These are phyloP conservation scores for Casaregolazyma suthepensis DNA, from an alignment of 1,139 yeast species.

Conservation along the genomic window DNA sequence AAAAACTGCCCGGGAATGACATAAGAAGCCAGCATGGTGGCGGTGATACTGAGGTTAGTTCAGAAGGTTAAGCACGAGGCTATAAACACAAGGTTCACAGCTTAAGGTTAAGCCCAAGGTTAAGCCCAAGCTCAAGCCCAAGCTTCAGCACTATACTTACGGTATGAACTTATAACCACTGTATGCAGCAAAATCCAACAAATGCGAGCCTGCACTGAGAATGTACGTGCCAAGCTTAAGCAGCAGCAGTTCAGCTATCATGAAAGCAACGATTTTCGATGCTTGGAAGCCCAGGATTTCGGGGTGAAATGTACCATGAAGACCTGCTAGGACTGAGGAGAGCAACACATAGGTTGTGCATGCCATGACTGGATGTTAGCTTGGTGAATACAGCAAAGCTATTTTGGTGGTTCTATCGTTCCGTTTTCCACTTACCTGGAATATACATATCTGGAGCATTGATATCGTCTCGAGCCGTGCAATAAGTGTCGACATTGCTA, in stretches of 20 bases:
- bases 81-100: no score
- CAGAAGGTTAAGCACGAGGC: no score
- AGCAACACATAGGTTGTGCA: constrained; percentile 79
- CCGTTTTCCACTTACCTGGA: constrained; percentile 41
- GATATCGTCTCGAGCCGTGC: constrained; percentile 72
- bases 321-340: constrained; percentile 81
- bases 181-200: constrained; percentile 82
- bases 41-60: constrained; percentile 23
- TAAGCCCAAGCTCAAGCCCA: no score
- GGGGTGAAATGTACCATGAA: constrained; percentile 89
- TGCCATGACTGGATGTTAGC: constrained; percentile 52
- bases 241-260: constrained; percentile 60
- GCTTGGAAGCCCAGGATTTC: constrained; percentile 85
- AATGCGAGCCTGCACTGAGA: constrained; percentile 49
- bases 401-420: no score
- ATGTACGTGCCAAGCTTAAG: constrained; percentile 60
- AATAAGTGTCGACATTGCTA: constrained; percentile 44
- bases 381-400: no score
- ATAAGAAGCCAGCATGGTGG: constrained; percentile 35
- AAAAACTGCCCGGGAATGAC: constrained; percentile 39
- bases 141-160: constrained; percentile 27
- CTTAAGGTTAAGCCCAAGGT: not conserved
- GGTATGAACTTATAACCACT: constrained; percentile 95
- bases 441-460: constrained; percentile 97
- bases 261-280: constrained; percentile 83